Percentiles rank a stretch among this genome's conserved stretches.
These are phyloP conservation scores for Starmera amethionina DNA, from an alignment of 805 yeast species.

Conservation along the genomic window DNA sequence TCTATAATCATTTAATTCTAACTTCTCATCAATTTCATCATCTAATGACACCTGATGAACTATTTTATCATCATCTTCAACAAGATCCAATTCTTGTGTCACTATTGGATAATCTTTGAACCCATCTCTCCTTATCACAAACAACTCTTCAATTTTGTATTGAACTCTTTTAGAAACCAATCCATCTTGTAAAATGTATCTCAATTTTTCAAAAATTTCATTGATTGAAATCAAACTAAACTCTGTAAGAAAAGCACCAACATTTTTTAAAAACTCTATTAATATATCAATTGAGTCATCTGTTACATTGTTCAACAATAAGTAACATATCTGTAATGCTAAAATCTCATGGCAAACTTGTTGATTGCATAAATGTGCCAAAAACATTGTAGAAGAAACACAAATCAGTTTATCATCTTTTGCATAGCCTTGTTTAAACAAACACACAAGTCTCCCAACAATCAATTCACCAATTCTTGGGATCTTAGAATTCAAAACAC, in stretches of 20 bases:
- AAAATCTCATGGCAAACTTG: constrained; percentile 48
- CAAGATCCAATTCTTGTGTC: constrained; percentile 42
- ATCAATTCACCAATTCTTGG: constrained; percentile 61
- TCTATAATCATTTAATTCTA: constrained; percentile 38
- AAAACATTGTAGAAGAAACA: constrained; percentile 33
- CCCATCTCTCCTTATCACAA: constrained; percentile 37
- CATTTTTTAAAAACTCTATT: constrained; percentile 34
- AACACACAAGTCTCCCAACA: constrained; percentile 40
- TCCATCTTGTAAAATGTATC: constrained; percentile 51
- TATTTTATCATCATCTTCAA: constrained; percentile 52
- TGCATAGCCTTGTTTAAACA: constrained; percentile 45
- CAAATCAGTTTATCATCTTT: constrained; percentile 35
- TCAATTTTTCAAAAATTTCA: constrained; percentile 47
- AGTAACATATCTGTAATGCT: constrained; percentile 39
- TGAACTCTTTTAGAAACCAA: constrained; percentile 32
- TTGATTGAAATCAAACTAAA: constrained; percentile 35
- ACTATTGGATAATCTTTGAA: constrained; percentile 31
- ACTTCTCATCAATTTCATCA: constrained; percentile 37
- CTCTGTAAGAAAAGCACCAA: constrained; percentile 41
- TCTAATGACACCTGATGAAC: constrained; percentile 48
- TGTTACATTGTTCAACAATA: constrained; percentile 37
- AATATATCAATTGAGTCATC: constrained; percentile 49
- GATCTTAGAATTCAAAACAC: constrained; percentile 53
- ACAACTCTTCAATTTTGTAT: constrained; percentile 38
- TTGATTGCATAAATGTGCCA: constrained; percentile 56